These are phyloP conservation scores for Yamadazyma blattariae DNA, from an alignment of 1,139 yeast genomes.

Conservation along the genomic window DNA sequence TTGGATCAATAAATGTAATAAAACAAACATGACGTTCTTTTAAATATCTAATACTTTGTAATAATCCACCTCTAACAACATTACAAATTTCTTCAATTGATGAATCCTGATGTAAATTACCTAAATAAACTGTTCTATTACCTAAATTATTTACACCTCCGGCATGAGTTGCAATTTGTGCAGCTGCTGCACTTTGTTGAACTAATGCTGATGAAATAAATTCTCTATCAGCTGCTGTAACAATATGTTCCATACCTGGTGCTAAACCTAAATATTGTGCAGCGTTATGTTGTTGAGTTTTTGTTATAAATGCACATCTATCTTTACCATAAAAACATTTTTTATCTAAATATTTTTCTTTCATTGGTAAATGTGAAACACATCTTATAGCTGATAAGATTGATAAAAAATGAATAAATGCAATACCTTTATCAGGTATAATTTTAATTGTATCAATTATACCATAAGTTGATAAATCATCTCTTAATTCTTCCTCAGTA, in stretches of 20 bases:
- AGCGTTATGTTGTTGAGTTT: conserved; percentile 95
- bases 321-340: conserved; percentile 64
- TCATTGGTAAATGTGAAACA: conserved; percentile 54
- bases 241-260: conserved; percentile 83
- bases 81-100: conserved; percentile 92
- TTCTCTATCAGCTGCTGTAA: conserved; percentile 77
- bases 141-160: conserved; percentile 82
- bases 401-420: conserved; percentile 59
- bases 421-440: conserved; percentile 57
- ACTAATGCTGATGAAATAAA: conserved; percentile 57
- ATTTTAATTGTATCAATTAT: conserved; percentile 56
- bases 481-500: conserved; percentile 54
- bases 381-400: conserved; percentile 58
- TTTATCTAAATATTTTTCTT: conserved; percentile 53
- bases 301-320: conserved; percentile 74
- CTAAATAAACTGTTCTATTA: conserved; percentile 87
- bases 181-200: conserved; percentile 70
- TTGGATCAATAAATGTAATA: conserved; percentile 85
- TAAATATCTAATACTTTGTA: conserved; percentile 70
- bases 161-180: conserved; percentile 69
- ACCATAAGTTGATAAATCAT: conserved; percentile 52
- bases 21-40: conserved; percentile 87
- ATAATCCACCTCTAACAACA: conserved; percentile 86
- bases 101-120: conserved; percentile 81
- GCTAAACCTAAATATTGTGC: conserved; percentile 92